phyloP scores from a whole-genome alignment of 2,329 filamentous ascomycete genomes.

The Botrytis porri region DNA sequence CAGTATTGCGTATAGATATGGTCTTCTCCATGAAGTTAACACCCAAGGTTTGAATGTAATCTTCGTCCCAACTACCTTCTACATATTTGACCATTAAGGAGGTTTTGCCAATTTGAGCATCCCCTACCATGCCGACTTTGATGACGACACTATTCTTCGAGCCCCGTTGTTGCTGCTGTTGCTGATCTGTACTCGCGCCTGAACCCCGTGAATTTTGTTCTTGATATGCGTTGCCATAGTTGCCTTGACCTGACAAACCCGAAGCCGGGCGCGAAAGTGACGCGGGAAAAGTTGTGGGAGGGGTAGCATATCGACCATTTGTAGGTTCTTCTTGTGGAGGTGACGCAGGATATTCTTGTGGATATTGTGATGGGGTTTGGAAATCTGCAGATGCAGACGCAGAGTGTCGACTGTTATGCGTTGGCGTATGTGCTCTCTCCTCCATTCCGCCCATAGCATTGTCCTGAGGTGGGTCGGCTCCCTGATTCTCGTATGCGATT shows the following conservation, averaged over 20 bases:
- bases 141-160: constrained; percentile 78
- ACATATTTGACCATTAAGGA: constrained; percentile 99
- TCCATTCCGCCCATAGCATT: constrained; percentile 35
- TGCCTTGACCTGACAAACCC: constrained; percentile 36
- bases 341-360: constrained; percentile 33
- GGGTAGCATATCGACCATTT: constrained; percentile 37
- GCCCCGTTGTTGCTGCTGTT: constrained; percentile 25
- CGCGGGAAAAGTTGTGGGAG: constrained; percentile 36
- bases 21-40: constrained; percentile 99
- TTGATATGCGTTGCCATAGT: constrained; percentile 36
- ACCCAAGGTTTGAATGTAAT: constrained; percentile 97
- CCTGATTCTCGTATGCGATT: constrained; percentile 40
- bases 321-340: constrained; percentile 31
- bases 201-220: constrained; percentile 37
- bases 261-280: constrained; percentile 38
- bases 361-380: constrained; percentile 33
- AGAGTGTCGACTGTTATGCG: constrained; percentile 32
- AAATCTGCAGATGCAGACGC: constrained; percentile 39
- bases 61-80: constrained; percentile 98
- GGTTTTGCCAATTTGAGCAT: constrained; percentile 98
- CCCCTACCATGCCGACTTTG: constrained; percentile 99
- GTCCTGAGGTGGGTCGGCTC: constrained; percentile 30
- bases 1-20: constrained; percentile 97
- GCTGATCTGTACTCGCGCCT: constrained; percentile 23
- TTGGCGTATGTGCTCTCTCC: constrained; percentile 36